phyloP scores from a whole-genome alignment of 495 filamentous ascomycete genomes.

The Hypoxylon lienhwacheense region DNA sequence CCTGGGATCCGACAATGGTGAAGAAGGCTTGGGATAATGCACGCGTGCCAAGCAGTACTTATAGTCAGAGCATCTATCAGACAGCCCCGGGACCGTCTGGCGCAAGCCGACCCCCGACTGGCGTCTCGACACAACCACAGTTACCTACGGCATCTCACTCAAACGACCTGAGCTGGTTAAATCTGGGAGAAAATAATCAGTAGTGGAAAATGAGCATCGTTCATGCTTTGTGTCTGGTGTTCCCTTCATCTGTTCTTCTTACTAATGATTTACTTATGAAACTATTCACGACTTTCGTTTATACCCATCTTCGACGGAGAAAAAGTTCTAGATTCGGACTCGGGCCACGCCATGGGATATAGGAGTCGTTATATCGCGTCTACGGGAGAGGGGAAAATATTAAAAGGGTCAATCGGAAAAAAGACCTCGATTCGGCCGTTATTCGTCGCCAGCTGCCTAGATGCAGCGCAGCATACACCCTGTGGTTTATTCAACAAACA shows the following conservation, averaged over 20 bases:
- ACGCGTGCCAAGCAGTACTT: constrained; percentile 61
- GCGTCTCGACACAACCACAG: constrained; percentile 49
- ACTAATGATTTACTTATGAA: constrained; percentile 30
- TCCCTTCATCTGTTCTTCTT: constrained; percentile 6
- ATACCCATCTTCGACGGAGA: constrained; percentile 32
- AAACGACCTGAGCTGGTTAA: constrained; percentile 78
- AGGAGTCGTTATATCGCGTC: constrained; percentile 18
- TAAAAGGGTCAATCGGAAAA: constrained; percentile 8
- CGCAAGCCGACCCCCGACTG: constrained; percentile 42
- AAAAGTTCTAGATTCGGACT: constrained; percentile 24
- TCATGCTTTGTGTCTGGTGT: neutral
- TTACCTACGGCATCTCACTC: constrained; percentile 41
- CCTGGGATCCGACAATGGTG: constrained; percentile 48
- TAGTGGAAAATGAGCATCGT: constrained; percentile 9
- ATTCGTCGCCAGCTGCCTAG: constrained; percentile 20
- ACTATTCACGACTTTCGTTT: constrained; percentile 32
- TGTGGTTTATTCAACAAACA: constrained; percentile 10
- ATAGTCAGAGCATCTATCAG: constrained; percentile 49
- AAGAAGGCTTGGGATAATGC: constrained; percentile 4
- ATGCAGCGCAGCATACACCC: constrained; percentile 15
- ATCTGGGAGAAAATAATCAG: constrained; percentile 51
- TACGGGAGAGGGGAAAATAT: neutral
- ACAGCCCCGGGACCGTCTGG: constrained; percentile 45
- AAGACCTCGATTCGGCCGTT: constrained; percentile 10
- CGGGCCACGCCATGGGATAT: constrained; percentile 23